Base-by-base conservation (phyloP, 2,329 filamentous ascomycete genomes). In the Zasmidium citrigriseum region DNA sequence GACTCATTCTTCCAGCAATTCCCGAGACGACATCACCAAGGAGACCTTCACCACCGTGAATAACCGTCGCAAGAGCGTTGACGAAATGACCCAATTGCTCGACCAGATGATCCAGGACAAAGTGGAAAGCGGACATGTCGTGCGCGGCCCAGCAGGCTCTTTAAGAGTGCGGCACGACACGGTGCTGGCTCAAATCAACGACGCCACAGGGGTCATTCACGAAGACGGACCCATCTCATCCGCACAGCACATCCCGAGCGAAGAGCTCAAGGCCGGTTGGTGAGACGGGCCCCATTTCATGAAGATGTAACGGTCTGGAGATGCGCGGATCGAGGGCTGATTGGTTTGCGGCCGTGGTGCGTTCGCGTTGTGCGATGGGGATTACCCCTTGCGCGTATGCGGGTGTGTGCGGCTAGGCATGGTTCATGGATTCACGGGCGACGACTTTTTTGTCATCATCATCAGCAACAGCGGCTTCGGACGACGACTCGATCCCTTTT, bases 61-160 rank as follows among this genome's bases (percentile, higher is more conserved):
- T 9, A 61, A 52, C 14, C 66, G 70, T 3, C 62, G 69, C 24
- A 86, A 83, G 78, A 91, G 89, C 65, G 89, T 95, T 29, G 92
- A 96, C 67, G 93, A 96, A 75, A 93, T 97, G 87, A 96, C 90
- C 65, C 86, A 87, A 68, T 92, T 97, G 78, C 83, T 97, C 23
- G 93, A 98, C 69, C 91, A 96, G 76, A 97, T 98, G 93, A 95
- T 97, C 59, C 89, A 93, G 70, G 90, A 93, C 70, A 86, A 89
- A 58, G 89, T 96, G 54, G 90, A 95, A 67, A 86, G 82, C 53
- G 90, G 89, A 21, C 86, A 90, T 55, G 77, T 91, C 21, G 80
- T 90, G 25, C 86, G 89, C 68, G 83, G 87, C 53, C 77, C 78
- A 52, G 81, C 87, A 60, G 89, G 88, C 44, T 91, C 87, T 68